Conservation (phyloP, 345 rosid genomes). For the Populus euphratica region DNA sequence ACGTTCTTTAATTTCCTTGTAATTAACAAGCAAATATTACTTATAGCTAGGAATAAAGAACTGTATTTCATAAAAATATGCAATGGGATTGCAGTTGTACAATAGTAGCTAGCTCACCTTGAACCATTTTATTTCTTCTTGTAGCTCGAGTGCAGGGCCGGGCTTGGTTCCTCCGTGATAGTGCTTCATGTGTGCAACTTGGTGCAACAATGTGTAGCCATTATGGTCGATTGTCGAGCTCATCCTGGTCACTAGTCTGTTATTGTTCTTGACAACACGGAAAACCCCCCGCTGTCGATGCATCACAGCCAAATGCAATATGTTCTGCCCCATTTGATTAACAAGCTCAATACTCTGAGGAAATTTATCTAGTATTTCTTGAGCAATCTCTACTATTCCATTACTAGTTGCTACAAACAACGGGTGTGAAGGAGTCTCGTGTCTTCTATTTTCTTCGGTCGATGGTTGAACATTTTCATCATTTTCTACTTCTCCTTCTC, state of each 20-base stretch:
- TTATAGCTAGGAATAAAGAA: neutral
- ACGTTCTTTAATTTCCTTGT: neutral
- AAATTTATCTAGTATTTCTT: neutral
- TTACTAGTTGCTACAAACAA: conserved; percentile 15
- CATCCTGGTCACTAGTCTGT: conserved; percentile 9
- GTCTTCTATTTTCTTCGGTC: neutral
- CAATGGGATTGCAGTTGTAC: neutral
- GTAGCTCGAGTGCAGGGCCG: conserved; percentile 27
- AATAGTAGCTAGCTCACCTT: conserved; percentile 17
- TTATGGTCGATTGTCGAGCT: conserved; percentile 2
- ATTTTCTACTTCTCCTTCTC: neutral
- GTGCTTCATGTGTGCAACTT: conserved; percentile 8
- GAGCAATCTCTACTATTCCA: conserved; percentile 22
- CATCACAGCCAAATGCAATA: conserved; percentile 24
- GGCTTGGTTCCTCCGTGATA: conserved; percentile 16
- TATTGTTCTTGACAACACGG: neutral
- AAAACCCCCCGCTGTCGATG: conserved; percentile 17
- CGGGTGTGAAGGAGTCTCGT: neutral
- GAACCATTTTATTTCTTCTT: conserved; percentile 31
- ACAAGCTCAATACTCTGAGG: conserved; percentile 17
- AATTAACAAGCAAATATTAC: neutral
- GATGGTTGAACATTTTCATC: neutral
- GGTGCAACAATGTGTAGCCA: conserved; percentile 26
- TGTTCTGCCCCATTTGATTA: conserved; percentile 5
- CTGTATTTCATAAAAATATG: neutral